A percentile compares a stretch with the other conserved stretches of the same genome.
Evolutionary conservation across 768 basidiomycete species (phyloP).

Genomic region (Lentinula edodes): DNA sequence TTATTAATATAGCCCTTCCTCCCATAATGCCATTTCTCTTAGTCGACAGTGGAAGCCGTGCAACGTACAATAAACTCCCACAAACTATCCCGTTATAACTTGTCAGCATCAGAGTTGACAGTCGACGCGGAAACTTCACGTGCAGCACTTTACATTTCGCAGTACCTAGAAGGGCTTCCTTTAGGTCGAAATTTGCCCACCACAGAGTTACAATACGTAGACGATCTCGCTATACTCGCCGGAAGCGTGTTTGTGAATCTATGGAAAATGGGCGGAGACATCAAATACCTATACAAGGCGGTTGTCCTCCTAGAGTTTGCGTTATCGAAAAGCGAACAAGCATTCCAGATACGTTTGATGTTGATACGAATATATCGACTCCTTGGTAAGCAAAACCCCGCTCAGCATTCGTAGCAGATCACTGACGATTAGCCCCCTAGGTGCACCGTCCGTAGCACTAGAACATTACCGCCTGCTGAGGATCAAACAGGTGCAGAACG

Average conservation of each 20-base stretch:
- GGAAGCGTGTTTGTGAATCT: constrained; percentile 60
- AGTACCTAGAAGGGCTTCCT: constrained; percentile 63
- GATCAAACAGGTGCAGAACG: constrained; percentile 82
- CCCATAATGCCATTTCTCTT: constrained; percentile 2
- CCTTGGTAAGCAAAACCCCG: constrained; percentile 45
- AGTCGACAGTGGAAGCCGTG: constrained; percentile 53
- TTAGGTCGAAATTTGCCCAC: constrained; percentile 60
- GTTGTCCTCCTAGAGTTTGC: constrained; percentile 67
- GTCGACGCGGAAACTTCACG: constrained; percentile 50
- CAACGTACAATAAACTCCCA: constrained; percentile 66
- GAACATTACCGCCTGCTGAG: constrained; percentile 77
- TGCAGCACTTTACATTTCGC: constrained; percentile 45
- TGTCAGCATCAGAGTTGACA: constrained; percentile 43
- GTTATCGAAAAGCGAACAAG: constrained; percentile 65
- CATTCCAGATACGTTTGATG: constrained; percentile 72
- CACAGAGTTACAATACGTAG: constrained; percentile 83
- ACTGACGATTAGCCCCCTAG: constrained; percentile 29
- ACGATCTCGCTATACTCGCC: constrained; percentile 77
- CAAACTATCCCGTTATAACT: constrained; percentile 65
- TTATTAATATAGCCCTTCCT: neutral
- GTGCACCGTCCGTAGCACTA: constrained; percentile 64
- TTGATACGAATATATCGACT: constrained; percentile 80
- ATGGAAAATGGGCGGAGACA: constrained; percentile 53
- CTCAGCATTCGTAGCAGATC: neutral
- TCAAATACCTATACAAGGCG: constrained; percentile 59